Percentiles rank a stretch among this genome's conserved stretches.
Conservation (phyloP, 768 basidiomycete species). For the Mycena indigotica region DNA sequence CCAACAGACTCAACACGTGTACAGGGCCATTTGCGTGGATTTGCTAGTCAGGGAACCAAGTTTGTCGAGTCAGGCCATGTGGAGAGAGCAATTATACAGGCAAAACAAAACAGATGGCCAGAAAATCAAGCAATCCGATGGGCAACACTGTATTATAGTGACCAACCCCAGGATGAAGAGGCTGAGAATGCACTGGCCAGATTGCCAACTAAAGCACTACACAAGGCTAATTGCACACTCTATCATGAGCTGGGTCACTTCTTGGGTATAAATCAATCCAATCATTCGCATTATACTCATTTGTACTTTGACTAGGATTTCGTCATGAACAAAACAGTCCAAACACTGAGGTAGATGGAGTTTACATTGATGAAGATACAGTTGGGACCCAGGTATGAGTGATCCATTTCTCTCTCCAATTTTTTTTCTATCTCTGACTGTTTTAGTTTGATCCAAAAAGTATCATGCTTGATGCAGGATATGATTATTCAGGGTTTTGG, state of each 20-base stretch:
- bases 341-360: not conserved
- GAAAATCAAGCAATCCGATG: not conserved
- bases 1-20: not conserved
- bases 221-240: not conserved
- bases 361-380: not conserved
- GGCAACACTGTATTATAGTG: not conserved
- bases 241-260: not conserved
- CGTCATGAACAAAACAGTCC: not conserved
- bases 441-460: not conserved
- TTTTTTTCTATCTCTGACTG: not conserved
- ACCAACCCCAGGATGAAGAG: not conserved
- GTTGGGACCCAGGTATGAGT: not conserved
- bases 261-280: too few relatives aligned
- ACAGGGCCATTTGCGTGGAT: not conserved
- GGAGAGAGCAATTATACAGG: too few relatives aligned
- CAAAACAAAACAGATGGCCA: not conserved
- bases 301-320: too few relatives aligned
- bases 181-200: not conserved
- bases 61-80: too few relatives aligned
- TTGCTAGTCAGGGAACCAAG: not conserved
- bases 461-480: not conserved
- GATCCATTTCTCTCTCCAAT: not conserved
- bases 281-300: too few relatives aligned
- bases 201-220: not conserved
- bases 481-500: too few relatives aligned